These are phyloP conservation scores for Alloteropsis semialata DNA, from an alignment of 176 grass and related monocot genomes.

Conservation along the genomic window DNA sequence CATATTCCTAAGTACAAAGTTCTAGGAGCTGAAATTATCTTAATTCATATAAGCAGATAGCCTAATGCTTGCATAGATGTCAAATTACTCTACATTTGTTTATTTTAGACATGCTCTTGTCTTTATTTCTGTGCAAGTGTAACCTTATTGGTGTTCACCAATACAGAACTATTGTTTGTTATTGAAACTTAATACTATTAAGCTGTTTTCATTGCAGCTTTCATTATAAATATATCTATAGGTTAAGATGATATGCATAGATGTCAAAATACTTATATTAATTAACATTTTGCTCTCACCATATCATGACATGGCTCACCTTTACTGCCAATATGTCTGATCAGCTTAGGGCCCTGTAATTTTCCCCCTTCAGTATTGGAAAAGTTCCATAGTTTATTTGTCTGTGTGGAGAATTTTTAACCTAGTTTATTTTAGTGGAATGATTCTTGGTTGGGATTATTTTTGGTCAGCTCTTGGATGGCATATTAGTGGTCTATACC, in stretches of 20 bases:
- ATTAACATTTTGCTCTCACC: slow-evolving; percentile 1
- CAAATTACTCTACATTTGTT: not conserved
- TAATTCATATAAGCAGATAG: not conserved
- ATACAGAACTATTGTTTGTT: not conserved
- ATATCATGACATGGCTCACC: not conserved
- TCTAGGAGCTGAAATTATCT: slow-evolving; percentile 10
- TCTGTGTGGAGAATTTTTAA: not conserved
- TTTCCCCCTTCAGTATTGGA: not conserved
- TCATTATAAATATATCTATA: not conserved
- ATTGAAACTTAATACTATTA: not conserved
- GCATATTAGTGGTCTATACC: not conserved
- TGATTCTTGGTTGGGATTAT: not conserved
- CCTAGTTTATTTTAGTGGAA: not conserved
- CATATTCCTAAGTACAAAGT: slow-evolving; percentile 25
- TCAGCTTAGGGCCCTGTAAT: not conserved
- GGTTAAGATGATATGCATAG: not conserved
- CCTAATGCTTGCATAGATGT: no score
- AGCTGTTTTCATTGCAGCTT: not conserved
- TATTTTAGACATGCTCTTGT: not conserved
- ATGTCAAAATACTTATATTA: not conserved
- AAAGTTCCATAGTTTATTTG: not conserved
- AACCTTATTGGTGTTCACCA: not conserved
- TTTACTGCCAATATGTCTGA: not conserved
- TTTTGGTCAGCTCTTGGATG: not conserved
- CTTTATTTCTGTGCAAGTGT: slow-evolving; percentile 6